These are phyloP conservation scores for Oryza longistaminata DNA, from an alignment of 176 grass and related monocot species.

Conservation along the genomic window DNA sequence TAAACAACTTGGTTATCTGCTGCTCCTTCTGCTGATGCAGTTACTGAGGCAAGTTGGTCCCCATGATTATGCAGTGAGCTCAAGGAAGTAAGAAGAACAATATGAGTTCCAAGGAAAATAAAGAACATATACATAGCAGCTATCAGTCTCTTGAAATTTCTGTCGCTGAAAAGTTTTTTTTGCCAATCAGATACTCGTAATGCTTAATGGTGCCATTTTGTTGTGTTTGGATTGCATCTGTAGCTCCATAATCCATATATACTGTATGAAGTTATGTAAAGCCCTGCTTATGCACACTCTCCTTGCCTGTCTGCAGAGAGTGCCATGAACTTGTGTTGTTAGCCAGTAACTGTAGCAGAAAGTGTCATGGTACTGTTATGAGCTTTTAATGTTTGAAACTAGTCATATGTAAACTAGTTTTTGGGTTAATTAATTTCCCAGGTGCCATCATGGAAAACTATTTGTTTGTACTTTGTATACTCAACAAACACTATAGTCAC, in stretches of 20 bases:
- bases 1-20: neutral
- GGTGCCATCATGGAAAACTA: neutral
- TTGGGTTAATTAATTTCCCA: neutral
- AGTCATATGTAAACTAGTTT: neutral
- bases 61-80: constrained; percentile 35
- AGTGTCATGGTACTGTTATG: constrained; percentile 14
- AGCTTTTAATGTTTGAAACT: constrained; percentile 8
- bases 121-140: neutral
- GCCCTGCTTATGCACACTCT: neutral
- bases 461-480: too few relatives aligned
- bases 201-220: neutral
- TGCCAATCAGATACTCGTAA: neutral
- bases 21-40: constrained; percentile 34
- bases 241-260: neutral
- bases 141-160: constrained; percentile 18
- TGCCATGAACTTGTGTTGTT: neutral
- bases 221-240: constrained; percentile 15
- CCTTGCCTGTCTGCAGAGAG: neutral
- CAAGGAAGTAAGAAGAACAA: constrained; percentile 42
- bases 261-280: constrained; percentile 4
- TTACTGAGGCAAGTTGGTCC: constrained; percentile 61
- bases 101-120: constrained; percentile 25
- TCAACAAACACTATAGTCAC: too few relatives aligned
- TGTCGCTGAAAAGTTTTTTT: neutral
- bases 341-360: neutral